Percentiles rank a stretch among this genome's conserved stretches.
Evolutionary conservation across 2,329 filamentous ascomycete species (phyloP).

Genomic region (Trichoderma sp.): DNA sequence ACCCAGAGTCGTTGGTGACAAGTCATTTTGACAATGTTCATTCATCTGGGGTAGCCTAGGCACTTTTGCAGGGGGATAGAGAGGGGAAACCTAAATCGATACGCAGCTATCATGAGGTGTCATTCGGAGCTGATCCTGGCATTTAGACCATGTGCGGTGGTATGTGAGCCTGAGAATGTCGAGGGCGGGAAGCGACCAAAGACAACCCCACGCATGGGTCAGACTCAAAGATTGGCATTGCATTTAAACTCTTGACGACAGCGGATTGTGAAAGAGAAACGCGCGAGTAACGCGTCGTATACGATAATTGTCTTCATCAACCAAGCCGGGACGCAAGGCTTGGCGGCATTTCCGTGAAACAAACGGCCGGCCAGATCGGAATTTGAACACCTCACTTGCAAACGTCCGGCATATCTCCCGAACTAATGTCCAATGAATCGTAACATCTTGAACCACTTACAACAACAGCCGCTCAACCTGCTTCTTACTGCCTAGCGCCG

Average conservation of each 20-base stretch:
- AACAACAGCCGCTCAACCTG: constrained; percentile 4
- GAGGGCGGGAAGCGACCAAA: not conserved
- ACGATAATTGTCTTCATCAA: not conserved
- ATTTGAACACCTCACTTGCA: not conserved
- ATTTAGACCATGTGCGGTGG: not conserved
- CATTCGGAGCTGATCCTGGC: not conserved
- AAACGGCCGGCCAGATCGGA: not conserved
- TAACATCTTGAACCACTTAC: not conserved
- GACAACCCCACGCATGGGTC: not conserved
- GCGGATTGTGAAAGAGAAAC: not conserved
- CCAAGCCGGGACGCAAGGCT: not conserved
- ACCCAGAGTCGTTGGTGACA: not conserved
- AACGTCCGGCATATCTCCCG: not conserved
- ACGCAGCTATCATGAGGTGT: constrained; percentile 8
- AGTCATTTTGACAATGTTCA: not conserved
- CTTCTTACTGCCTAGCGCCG: constrained; percentile 6
- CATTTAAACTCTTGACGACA: not conserved
- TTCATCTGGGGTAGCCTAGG: not conserved
- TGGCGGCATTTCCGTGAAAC: not conserved
- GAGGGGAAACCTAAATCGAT: not conserved
- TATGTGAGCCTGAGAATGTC: not conserved
- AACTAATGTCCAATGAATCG: not conserved
- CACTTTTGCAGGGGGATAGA: not conserved
- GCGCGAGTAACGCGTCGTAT: not conserved
- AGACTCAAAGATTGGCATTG: not conserved